These are phyloP conservation scores for Clonostachys sp. DNA, from an alignment of 2,329 filamentous ascomycete species.

Conservation along the genomic window DNA sequence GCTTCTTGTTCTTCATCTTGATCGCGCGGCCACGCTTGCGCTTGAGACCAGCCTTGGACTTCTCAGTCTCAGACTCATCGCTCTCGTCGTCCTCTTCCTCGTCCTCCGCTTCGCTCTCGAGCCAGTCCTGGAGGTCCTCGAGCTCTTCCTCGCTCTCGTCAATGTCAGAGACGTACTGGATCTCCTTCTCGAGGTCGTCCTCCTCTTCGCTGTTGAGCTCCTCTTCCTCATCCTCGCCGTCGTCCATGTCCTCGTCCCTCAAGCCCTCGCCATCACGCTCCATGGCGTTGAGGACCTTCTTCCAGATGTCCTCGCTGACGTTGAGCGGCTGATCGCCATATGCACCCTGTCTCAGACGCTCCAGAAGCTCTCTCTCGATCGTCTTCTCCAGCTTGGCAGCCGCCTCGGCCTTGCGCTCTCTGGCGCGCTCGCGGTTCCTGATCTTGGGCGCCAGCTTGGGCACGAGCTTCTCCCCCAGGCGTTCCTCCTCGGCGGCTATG, in stretches of 20 bases:
- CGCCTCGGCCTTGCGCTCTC: slow-evolving; percentile 72
- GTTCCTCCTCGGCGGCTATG: slow-evolving; percentile 83
- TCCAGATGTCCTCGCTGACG: slow-evolving; percentile 93
- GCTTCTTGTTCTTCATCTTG: slow-evolving; percentile 39
- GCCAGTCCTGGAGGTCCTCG: slow-evolving; percentile 85
- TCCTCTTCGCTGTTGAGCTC: slow-evolving; percentile 63
- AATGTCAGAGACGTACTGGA: slow-evolving; percentile 91
- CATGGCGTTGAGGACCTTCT: slow-evolving; percentile 87
- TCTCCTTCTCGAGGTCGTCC: slow-evolving; percentile 70
- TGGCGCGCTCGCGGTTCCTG: slow-evolving; percentile 66
- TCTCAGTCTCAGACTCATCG: slow-evolving; percentile 53
- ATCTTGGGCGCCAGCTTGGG: slow-evolving; percentile 91
- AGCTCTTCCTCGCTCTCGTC: slow-evolving; percentile 80
- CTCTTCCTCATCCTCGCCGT: slow-evolving; percentile 76
- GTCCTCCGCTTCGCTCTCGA: slow-evolving; percentile 64
- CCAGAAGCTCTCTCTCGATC: slow-evolving; percentile 92
- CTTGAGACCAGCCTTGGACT: slow-evolving; percentile 50
- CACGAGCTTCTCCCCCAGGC: slow-evolving; percentile 83
- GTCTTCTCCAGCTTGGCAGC: slow-evolving; percentile 92
- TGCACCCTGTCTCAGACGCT: slow-evolving; percentile 83
- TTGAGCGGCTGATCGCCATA: slow-evolving; percentile 95
- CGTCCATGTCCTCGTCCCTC: slow-evolving; percentile 82
- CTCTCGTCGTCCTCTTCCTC: slow-evolving; percentile 54
- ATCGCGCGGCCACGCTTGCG: slow-evolving; percentile 44
- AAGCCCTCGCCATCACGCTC: slow-evolving; percentile 81